Percentiles rank a stretch among this genome's conserved stretches.
Conservation (phyloP, 73 alveolate species). For the Tetrahymena thermophila region DNA sequence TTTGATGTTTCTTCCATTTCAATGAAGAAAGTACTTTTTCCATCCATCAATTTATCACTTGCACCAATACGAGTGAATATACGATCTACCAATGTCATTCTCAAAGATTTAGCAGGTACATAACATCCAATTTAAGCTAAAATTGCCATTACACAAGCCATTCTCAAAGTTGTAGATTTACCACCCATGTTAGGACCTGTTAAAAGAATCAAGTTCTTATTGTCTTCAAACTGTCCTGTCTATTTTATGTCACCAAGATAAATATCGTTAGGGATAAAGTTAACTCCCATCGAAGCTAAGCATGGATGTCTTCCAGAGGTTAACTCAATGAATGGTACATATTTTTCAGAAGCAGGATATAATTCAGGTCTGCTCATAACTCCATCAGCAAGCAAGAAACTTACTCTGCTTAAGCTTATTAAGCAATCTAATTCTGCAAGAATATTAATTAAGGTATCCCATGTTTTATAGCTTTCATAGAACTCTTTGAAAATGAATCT, state of each 20-base stretch:
- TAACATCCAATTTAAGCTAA: conserved; percentile 89
- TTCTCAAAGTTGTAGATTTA: conserved; percentile 83
- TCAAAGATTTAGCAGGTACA: conserved; percentile 81
- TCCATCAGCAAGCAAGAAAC: conserved; percentile 26
- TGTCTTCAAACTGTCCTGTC: neutral
- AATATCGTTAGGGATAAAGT: conserved; percentile 9
- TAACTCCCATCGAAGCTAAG: neutral
- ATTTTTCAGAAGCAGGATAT: conserved; percentile 39
- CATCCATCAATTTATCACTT: conserved; percentile 78
- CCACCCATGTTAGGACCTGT: conserved; percentile 98
- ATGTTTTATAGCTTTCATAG: conserved; percentile 36
- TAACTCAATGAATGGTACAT: neutral
- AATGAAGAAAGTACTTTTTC: conserved; percentile 75
- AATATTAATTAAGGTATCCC: conserved; percentile 49
- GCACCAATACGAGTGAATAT: conserved; percentile 94
- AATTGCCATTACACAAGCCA: conserved; percentile 72
- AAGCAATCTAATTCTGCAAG: conserved; percentile 65
- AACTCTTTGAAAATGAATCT: conserved; percentile 47
- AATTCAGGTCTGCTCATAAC: conserved; percentile 16
- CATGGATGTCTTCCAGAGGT: conserved; percentile 35
- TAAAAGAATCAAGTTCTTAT: conserved; percentile 27
- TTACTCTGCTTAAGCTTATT: conserved; percentile 44
- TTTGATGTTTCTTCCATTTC: conserved; percentile 92
- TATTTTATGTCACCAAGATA: conserved; percentile 2
- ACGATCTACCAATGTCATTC: conserved; percentile 75